phyloP scores from a whole-genome alignment of 805 yeast genomes.

The Starmerella floricola region DNA sequence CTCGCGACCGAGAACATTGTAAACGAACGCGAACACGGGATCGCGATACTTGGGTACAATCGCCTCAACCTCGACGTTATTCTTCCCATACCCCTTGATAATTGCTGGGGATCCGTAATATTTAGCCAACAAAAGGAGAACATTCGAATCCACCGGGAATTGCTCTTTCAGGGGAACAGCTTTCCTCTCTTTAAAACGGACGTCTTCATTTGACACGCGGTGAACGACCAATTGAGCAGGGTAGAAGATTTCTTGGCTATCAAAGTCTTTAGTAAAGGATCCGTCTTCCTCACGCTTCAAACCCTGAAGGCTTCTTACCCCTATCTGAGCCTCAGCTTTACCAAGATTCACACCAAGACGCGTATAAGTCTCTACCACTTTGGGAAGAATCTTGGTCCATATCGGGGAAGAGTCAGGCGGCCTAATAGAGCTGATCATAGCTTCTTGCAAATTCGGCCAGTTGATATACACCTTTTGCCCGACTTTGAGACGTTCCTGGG shows the following conservation, averaged over 20 bases:
- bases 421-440: conserved; percentile 50
- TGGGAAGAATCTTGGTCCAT: conserved; percentile 34
- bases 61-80: conserved; percentile 28
- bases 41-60: conserved; percentile 15
- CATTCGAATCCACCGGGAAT: conserved; percentile 60
- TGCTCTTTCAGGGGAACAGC: conserved; percentile 73
- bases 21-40: conserved; percentile 57
- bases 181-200: conserved; percentile 55
- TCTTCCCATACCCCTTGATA: conserved; percentile 30
- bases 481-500: conserved; percentile 25
- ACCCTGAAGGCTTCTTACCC: conserved; percentile 69
- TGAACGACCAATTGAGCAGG: conserved; percentile 80
- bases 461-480: conserved; percentile 57
- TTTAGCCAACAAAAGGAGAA: conserved; percentile 69
- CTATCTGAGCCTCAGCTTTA: conserved; percentile 44
- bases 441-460: conserved; percentile 88
- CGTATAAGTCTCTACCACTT: conserved; percentile 35
- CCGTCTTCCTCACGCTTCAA: conserved; percentile 57
- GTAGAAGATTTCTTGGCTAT: conserved; percentile 39
- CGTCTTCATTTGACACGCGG: conserved; percentile 58
- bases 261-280: conserved; percentile 63
- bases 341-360: conserved; percentile 51
- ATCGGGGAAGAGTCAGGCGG: conserved; percentile 37
- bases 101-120: conserved; percentile 71
- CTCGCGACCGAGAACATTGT: conserved; percentile 47